These are phyloP conservation scores for Cercospora nicotianae DNA, from an alignment of 2,329 filamentous ascomycete species.

Conservation along the genomic window DNA sequence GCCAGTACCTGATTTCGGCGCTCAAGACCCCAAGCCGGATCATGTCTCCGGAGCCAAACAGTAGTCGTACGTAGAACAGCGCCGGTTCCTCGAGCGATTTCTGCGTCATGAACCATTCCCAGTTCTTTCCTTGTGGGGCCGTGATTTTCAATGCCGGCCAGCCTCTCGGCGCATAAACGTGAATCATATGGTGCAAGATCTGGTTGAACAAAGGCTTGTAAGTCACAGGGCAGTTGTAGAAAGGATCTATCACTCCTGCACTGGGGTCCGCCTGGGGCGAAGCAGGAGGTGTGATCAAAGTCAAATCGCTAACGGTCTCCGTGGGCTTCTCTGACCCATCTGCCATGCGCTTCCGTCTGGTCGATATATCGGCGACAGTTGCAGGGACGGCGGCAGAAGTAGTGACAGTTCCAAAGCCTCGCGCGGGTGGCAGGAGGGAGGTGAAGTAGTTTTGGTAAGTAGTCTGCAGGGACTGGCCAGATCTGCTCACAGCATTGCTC, in stretches of 20 bases:
- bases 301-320: conserved; percentile 15
- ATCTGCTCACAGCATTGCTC: not conserved
- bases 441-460: conserved; percentile 11
- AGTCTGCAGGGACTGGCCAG: not conserved
- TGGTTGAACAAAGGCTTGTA: conserved; percentile 36
- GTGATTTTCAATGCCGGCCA: conserved; percentile 39
- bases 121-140: conserved; percentile 31
- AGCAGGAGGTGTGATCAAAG: conserved; percentile 26
- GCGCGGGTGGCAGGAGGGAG: not conserved
- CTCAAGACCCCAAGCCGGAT: conserved; percentile 30
- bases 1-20: conserved; percentile 31
- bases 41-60: conserved; percentile 39
- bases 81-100: conserved; percentile 37
- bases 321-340: conserved; percentile 26
- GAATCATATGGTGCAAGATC: conserved; percentile 39
- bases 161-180: conserved; percentile 38
- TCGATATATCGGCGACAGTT: not conserved
- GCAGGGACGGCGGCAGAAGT: not conserved
- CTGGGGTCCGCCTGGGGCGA: conserved; percentile 21
- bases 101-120: conserved; percentile 40
- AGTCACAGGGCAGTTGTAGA: conserved; percentile 37
- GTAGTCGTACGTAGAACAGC: conserved; percentile 38
- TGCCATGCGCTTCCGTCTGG: conserved; percentile 25
- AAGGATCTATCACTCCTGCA: conserved; percentile 31
- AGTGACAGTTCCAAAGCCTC: not conserved